Conservation (phyloP, 768 basidiomycete species). For the Trametes cubensis region DNA sequence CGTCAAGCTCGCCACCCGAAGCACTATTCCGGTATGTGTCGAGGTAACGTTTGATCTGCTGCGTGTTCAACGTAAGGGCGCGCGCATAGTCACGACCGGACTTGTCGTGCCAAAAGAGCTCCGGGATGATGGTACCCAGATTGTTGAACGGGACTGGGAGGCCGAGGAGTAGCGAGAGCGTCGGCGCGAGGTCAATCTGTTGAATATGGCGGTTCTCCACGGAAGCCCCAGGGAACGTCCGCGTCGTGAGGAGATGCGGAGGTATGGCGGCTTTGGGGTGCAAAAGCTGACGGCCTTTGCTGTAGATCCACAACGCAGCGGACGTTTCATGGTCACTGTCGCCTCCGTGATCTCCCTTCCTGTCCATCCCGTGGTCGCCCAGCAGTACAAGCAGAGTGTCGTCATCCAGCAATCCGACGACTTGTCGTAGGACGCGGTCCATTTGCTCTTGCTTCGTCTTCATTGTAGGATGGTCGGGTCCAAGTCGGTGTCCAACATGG, state of each 20-base stretch:
- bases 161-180: slow-evolving; percentile 86
- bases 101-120: slow-evolving; percentile 71
- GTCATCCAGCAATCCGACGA: slow-evolving; percentile 77
- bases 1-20: slow-evolving; percentile 74
- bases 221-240: slow-evolving; percentile 60
- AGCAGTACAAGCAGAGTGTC: slow-evolving; percentile 90
- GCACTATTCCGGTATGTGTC: slow-evolving; percentile 71
- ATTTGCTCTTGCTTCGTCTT: slow-evolving; percentile 84
- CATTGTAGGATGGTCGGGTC: slow-evolving; percentile 88
- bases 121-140: slow-evolving; percentile 88
- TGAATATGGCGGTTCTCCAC: slow-evolving; percentile 67
- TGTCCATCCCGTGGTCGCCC: slow-evolving; percentile 98
- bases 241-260: slow-evolving; percentile 52
- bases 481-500: slow-evolving; percentile 93
- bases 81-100: slow-evolving; percentile 45
- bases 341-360: slow-evolving; percentile 92
- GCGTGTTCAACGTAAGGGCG: slow-evolving; percentile 71
- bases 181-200: slow-evolving; percentile 93
- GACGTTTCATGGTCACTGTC: slow-evolving; percentile 86
- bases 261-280: slow-evolving; percentile 42
- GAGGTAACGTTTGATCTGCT: slow-evolving; percentile 78
- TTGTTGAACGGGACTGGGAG: slow-evolving; percentile 96
- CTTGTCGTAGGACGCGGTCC: slow-evolving; percentile 72
- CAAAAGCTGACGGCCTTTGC: slow-evolving; percentile 64
- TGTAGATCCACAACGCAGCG: slow-evolving; percentile 90